Base-by-base conservation (phyloP, 345 rosid species). In the Euphorbia peplus region DNA sequence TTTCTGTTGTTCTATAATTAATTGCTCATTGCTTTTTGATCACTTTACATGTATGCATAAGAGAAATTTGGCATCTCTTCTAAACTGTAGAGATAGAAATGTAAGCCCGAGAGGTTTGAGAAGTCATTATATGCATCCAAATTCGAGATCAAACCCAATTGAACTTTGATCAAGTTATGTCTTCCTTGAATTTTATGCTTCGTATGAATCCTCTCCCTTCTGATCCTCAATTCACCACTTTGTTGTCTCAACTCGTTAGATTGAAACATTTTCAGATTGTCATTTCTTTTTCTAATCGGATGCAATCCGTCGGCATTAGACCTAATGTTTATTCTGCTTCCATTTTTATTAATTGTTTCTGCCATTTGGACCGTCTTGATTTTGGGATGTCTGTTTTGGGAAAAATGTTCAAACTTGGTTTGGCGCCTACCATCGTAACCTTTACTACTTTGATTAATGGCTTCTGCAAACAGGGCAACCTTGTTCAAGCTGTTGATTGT, bases 341-440 rank as follows among this genome's bases (percentile, higher is more conserved):
- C 6, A 32, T 32, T 32, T 3, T 32, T 6, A 32, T 32, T 32
- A 32, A 32, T 32, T 32, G 37, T 6, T 32, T 32, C 37, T 32
- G 37, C 37, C 37, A 32, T 32, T 47, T 47, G 1, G n/a, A n/a
- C 18, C 52, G 16, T 58, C 19, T 29, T 21, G 41, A 12, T 12
- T 58, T 58, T 58, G 63, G 63, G 16, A 28, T 58, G 41, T 58
- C 63, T 14, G 8, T 29, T 26, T 58, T 58, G 32, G 63, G 63
- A 10, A 58, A 58, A 16, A 15, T 58, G 18, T 11, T 29, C 39
- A 58, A 58, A 4, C 14, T 29, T 19, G 42, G 63, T 14, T 29
- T 58, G 16, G 19, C 28, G 19, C 39, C 63, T 19, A 1, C 3
- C 30, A 3, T 25, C 13, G 39, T 29, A 8, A 58, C 39, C 1